Evolutionary conservation across 1,139 yeast genomes (phyloP).

Genomic region (Blastobotrys serpentis): DNA sequence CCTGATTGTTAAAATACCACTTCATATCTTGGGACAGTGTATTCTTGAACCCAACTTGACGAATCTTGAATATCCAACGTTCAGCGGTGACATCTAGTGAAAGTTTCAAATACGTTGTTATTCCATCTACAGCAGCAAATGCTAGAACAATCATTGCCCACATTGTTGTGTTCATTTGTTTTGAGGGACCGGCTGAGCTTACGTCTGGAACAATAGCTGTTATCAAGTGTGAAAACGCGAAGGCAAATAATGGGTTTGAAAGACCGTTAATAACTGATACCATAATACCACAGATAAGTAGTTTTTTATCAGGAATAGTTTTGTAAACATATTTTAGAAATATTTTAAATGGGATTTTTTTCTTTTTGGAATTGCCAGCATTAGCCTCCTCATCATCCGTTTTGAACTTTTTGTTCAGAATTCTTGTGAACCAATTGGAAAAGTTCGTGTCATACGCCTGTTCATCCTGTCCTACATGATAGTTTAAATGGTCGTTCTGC

Average conservation of each 20-base stretch:
- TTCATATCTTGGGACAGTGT: constrained; percentile 54
- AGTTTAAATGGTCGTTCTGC: neutral
- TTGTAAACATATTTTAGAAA: constrained; percentile 6
- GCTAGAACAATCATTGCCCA: constrained; percentile 71
- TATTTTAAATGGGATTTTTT: neutral
- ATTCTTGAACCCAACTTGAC: constrained; percentile 50
- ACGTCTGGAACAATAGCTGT: constrained; percentile 33
- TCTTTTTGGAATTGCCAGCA: neutral
- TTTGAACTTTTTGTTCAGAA: neutral
- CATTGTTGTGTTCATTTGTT: constrained; percentile 43
- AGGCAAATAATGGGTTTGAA: constrained; percentile 75
- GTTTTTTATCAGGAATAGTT: constrained; percentile 35
- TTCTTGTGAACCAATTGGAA: neutral
- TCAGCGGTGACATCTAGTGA: constrained; percentile 64
- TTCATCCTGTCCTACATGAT: neutral
- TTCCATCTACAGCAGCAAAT: constrained; percentile 62
- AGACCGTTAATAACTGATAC: constrained; percentile 59
- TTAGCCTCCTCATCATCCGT: constrained; percentile 14
- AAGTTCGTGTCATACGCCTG: neutral
- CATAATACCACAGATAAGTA: constrained; percentile 52
- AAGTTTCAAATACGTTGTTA: constrained; percentile 52
- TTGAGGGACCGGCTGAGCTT: constrained; percentile 37
- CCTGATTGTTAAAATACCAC: constrained; percentile 47
- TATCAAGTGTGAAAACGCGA: constrained; percentile 68
- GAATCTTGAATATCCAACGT: constrained; percentile 57